Evolutionary conservation across 139 green algal species (phyloP).

Genomic region (Micractinium conductrix): DNA sequence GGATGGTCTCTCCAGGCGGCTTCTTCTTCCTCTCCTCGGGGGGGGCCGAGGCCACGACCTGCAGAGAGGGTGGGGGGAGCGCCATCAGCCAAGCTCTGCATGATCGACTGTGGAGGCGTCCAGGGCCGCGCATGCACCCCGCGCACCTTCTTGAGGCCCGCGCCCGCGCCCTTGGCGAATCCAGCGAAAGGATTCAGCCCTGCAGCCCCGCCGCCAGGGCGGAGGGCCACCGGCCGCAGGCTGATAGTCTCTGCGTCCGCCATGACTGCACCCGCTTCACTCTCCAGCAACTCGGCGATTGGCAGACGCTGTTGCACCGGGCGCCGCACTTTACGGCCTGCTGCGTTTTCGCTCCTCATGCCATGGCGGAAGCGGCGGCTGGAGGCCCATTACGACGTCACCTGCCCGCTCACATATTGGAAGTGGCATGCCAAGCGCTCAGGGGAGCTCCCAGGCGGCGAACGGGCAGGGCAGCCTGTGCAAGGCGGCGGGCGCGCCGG

Average conservation of each 20-base stretch:
- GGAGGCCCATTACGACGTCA: too few relatives aligned
- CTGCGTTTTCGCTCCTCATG: too few relatives aligned
- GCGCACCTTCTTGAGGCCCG: conserved; percentile 63
- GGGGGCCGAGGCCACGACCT: not conserved
- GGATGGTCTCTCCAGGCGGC: conserved; percentile 58
- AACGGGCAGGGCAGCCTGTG: too few relatives aligned
- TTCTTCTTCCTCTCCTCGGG: conserved; percentile 64
- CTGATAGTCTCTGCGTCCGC: conserved; percentile 17
- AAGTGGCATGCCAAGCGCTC: too few relatives aligned
- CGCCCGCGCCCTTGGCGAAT: conserved; percentile 78
- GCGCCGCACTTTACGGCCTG: too few relatives aligned
- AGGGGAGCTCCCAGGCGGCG: too few relatives aligned
- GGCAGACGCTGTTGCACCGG: too few relatives aligned
- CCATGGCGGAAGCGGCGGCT: too few relatives aligned
- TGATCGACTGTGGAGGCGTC: not conserved
- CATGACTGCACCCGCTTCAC: too few relatives aligned
- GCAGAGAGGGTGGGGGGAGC: not conserved
- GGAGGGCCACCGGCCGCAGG: conserved; percentile 63
- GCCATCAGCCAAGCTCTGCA: not conserved
- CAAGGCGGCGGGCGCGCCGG: too few relatives aligned
- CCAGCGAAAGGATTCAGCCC: conserved; percentile 72
- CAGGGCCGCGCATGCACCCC: not conserved
- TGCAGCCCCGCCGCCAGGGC: conserved; percentile 57
- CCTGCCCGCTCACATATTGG: too few relatives aligned
- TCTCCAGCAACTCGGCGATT: too few relatives aligned